phyloP scores from a whole-genome alignment of 305 asterid species.

The Fraxinus nigra region DNA sequence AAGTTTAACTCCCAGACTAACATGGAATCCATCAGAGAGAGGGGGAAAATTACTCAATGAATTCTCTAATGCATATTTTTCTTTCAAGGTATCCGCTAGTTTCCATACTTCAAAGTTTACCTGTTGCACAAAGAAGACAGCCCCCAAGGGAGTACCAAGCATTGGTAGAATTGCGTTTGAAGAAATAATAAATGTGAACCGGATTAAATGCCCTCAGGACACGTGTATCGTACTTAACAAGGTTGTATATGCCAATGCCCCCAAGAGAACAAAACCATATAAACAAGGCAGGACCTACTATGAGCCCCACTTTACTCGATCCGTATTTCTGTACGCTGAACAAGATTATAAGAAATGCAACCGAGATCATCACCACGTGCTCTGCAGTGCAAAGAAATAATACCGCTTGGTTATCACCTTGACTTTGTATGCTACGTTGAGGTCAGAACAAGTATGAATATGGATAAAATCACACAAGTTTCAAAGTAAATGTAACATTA shows the following conservation, averaged over 20 bases:
- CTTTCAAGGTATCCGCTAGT: conserved; percentile 9
- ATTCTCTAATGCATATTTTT: not conserved
- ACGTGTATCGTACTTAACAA: conserved; percentile 67
- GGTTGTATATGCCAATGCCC: conserved; percentile 93
- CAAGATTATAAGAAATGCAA: conserved; percentile 81
- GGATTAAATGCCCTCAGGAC: conserved; percentile 92
- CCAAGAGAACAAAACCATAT: conserved; percentile 97
- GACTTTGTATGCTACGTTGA: conserved; percentile 16
- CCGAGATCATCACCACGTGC: conserved; percentile 90
- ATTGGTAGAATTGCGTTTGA: conserved; percentile 79
- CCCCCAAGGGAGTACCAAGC: conserved; percentile 99
- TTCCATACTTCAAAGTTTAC: conserved; percentile 38
- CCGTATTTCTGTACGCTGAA: conserved; percentile 98
- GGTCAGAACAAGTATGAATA: conserved; percentile 13
- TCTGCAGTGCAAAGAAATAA: conserved; percentile 62
- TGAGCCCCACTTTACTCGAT: conserved; percentile 93
- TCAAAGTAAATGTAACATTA: conserved; percentile 17
- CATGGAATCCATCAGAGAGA: not conserved
- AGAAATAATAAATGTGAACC: conserved; percentile 78
- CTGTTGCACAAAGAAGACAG: conserved; percentile 96
- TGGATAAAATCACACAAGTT: conserved; percentile 10
- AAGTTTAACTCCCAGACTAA: not conserved
- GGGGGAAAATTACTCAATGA: not conserved
- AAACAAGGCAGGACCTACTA: conserved; percentile 96
- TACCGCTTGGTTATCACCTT: conserved; percentile 26